phyloP scores from a whole-genome alignment of 2,329 filamentous ascomycete species.

The Fusarium compactum region DNA sequence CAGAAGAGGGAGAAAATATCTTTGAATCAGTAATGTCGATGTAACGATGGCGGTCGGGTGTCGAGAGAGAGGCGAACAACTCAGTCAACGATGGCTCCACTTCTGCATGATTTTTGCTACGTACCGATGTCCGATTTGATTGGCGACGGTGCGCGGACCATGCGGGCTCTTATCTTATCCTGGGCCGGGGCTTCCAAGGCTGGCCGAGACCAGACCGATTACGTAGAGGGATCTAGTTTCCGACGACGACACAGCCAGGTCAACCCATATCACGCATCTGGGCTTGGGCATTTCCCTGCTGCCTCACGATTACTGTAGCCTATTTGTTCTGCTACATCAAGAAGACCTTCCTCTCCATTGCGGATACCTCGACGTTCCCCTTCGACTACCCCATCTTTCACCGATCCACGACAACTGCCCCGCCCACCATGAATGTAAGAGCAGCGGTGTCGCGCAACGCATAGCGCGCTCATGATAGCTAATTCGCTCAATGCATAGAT shows the following conservation, averaged over 20 bases:
- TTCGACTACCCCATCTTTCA: background rate
- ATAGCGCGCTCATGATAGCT: slow-evolving; percentile 34
- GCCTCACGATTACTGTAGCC: slow-evolving; percentile 34
- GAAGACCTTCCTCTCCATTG: background rate
- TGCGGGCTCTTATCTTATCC: slow-evolving; percentile 46
- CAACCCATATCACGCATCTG: slow-evolving; percentile 36
- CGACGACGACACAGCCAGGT: slow-evolving; percentile 30
- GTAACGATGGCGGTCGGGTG: slow-evolving; percentile 35
- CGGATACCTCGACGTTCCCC: background rate
- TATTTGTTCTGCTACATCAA: background rate
- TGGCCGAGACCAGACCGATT: slow-evolving; percentile 31
- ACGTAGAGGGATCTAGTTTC: slow-evolving; percentile 31
- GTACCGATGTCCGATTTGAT: slow-evolving; percentile 46
- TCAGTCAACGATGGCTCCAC: slow-evolving; percentile 39
- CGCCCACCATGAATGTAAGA: slow-evolving; percentile 49
- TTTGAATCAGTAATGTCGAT: slow-evolving; percentile 39
- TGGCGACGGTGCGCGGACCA: slow-evolving; percentile 43
- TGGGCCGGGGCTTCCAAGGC: slow-evolving; percentile 32
- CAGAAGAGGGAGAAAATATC: slow-evolving; percentile 30
- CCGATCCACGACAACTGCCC: slow-evolving; percentile 23
- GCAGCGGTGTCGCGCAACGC: slow-evolving; percentile 35
- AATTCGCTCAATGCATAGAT: slow-evolving; percentile 67
- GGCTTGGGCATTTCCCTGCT: slow-evolving; percentile 29
- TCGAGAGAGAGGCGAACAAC: slow-evolving; percentile 41
- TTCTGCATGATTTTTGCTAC: slow-evolving; percentile 52